Evolutionary conservation across 345 rosid genomes (phyloP), one percentile per base, ranked within the genome.

Genomic region (Citrus mangshanensis): DNA sequence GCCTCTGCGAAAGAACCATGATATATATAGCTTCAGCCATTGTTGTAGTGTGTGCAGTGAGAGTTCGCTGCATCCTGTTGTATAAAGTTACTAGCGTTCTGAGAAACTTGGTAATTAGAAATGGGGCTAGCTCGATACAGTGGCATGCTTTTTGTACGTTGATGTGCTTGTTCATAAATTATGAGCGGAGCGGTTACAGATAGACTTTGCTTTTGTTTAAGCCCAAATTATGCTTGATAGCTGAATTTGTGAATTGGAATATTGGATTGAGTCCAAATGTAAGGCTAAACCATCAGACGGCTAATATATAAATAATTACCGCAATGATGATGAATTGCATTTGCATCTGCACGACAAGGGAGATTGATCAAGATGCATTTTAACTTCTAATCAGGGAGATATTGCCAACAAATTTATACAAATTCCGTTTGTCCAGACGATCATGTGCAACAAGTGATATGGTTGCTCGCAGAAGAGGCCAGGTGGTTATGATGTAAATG

Each of bases 1-100:
- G 86, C 81, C 5, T 84, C 78, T 0, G 37, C 73, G 51, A 87
- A 82, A 81, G 82, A 80, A 76, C 74, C 87, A 51, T 82, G 81
- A 49, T 5, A 40, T 80, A 72, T 79, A 72, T 5, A 69, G 54
- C 21, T 63, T 42, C 54, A 6, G 35, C 51, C 22, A 35, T 46
- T 18, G 38, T 35, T 32, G 25, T 16, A 32, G 42, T 0, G 32
- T n/a, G 12, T 64, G 66, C 77, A 77, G 18, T 40, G 28, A 25
- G 32, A 64, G 66, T 38, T 34, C 14, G 24, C 16, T 28, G 68
- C 56, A 35, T 65, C 37, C 18, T 42, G 21, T 51, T 79, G 73
- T 58, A 34, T 66, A 80, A 28, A 79, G 30, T 28, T 56, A 35
- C 32, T 6, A 34, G 16, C 67, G 18, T 34, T 51, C 6, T 14